A percentile compares a stretch with the other conserved stretches of the same genome.
Conservation (phyloP, 2,329 filamentous ascomycete species). For the Diaporthe australafricana region DNA sequence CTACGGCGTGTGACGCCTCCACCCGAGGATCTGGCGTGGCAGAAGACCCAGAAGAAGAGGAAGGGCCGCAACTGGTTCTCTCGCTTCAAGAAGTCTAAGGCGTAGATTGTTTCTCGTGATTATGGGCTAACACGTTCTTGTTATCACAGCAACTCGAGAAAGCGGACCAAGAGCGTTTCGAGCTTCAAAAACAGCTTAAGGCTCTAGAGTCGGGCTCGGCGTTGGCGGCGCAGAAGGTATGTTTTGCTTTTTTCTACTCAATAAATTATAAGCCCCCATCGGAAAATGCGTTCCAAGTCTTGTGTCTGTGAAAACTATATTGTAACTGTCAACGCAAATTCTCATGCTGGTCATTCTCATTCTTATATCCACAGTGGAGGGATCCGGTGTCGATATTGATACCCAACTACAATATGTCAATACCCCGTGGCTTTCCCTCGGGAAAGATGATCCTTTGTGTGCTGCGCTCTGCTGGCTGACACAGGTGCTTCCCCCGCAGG, state of each 20-base stretch:
- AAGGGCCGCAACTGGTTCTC: constrained; percentile 15
- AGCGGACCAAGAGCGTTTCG: constrained; percentile 66
- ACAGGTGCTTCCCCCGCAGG: constrained; percentile 48
- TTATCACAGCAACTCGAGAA: constrained; percentile 66
- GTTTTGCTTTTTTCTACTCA: constrained; percentile 43
- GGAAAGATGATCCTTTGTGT: constrained; percentile 26
- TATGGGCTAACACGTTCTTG: constrained; percentile 40
- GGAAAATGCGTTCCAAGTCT: constrained; percentile 19
- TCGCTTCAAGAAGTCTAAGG: constrained; percentile 29
- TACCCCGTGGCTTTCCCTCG: constrained; percentile 17
- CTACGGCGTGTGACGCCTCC: constrained; percentile 36
- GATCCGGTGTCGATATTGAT: constrained; percentile 30
- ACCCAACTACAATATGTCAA: constrained; percentile 34
- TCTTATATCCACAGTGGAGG: constrained; percentile 32
- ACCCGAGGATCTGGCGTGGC: constrained; percentile 23
- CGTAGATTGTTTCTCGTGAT: not conserved
- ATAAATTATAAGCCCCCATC: constrained; percentile 1
- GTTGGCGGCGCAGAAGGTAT: constrained; percentile 64
- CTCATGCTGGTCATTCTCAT: constrained; percentile 27
- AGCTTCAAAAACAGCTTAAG: constrained; percentile 67
- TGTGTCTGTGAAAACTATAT: constrained; percentile 14
- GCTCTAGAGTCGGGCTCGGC: constrained; percentile 61
- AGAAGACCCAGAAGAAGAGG: not conserved
- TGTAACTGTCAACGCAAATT: constrained; percentile 21
- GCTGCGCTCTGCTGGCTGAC: constrained; percentile 32